Conservation (phyloP, 2,329 filamentous ascomycete genomes). For the Blastomyces gilchristii region DNA sequence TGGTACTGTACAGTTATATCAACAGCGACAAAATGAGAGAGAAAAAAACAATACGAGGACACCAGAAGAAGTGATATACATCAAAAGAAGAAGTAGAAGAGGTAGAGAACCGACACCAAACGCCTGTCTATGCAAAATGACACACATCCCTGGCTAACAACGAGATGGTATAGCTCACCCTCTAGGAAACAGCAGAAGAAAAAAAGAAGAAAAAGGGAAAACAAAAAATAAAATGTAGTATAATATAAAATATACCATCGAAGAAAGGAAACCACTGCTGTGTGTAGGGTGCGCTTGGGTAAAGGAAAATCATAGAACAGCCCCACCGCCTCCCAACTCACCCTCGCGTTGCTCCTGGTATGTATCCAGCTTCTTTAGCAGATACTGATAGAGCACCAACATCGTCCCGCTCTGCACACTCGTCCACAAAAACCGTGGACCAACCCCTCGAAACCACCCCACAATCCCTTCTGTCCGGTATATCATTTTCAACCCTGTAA, state of each 20-base stretch:
- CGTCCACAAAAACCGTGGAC: constrained; percentile 88
- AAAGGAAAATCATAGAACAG: not conserved
- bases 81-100: not conserved
- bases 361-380: constrained; percentile 66
- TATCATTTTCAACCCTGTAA: constrained; percentile 73
- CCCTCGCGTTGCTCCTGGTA: constrained; percentile 22
- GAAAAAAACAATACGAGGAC: not conserved
- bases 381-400: constrained; percentile 86
- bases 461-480: constrained; percentile 80
- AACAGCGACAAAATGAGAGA: not conserved
- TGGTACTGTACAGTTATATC: not conserved
- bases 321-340: constrained; percentile 14
- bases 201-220: no score
- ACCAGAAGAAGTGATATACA: not conserved
- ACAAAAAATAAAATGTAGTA: not conserved
- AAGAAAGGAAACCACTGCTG: not conserved
- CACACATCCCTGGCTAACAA: not conserved
- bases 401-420: constrained; percentile 95
- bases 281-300: not conserved
- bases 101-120: not conserved
- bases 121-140: not conserved
- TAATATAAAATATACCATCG: not conserved
- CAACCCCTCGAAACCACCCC: constrained; percentile 91
- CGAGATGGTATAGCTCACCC: not conserved
- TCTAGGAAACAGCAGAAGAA: not conserved